Evolutionary conservation across 306 rosid species (phyloP).

Genomic region (Castanospermum australe): DNA sequence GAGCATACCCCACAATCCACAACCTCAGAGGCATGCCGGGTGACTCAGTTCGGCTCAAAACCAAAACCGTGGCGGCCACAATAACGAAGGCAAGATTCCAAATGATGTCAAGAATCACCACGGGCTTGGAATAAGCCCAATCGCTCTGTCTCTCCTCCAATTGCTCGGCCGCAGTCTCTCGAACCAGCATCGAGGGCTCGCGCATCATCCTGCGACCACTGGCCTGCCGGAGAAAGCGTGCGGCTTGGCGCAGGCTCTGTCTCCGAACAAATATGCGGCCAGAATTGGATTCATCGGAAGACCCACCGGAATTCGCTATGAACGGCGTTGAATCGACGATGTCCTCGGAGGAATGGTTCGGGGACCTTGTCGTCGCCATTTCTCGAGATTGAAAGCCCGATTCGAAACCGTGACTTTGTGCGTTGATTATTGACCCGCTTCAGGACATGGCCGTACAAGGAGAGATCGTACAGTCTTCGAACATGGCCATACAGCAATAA

Average conservation of each 20-base stretch:
- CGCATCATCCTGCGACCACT: conserved; percentile 85
- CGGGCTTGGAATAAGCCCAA: conserved; percentile 97
- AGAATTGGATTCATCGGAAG: conserved; percentile 56
- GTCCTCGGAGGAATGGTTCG: conserved; percentile 64
- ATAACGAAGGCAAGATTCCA: conserved; percentile 86
- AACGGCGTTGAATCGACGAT: conserved; percentile 77
- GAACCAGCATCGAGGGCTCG: conserved; percentile 86
- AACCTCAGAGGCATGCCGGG: conserved; percentile 79
- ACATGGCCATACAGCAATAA: no score
- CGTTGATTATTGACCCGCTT: conserved; percentile 10
- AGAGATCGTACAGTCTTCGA: neutral
- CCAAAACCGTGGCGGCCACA: conserved; percentile 55
- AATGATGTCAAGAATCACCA: conserved; percentile 77
- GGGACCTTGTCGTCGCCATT: conserved; percentile 70
- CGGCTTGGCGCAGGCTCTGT: conserved; percentile 89
- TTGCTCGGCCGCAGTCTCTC: conserved; percentile 96
- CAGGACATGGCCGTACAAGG: conserved; percentile 26
- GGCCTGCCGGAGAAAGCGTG: conserved; percentile 86
- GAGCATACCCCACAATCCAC: conserved; percentile 79
- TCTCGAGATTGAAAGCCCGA: neutral
- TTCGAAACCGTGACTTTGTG: conserved; percentile 25
- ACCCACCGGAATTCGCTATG: conserved; percentile 46
- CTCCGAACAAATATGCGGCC: conserved; percentile 59
- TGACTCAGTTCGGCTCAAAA: conserved; percentile 56
- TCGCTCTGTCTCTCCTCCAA: conserved; percentile 95